These are phyloP conservation scores for Pichia sp. DNA, from an alignment of 1,139 yeast genomes.

Conservation along the genomic window DNA sequence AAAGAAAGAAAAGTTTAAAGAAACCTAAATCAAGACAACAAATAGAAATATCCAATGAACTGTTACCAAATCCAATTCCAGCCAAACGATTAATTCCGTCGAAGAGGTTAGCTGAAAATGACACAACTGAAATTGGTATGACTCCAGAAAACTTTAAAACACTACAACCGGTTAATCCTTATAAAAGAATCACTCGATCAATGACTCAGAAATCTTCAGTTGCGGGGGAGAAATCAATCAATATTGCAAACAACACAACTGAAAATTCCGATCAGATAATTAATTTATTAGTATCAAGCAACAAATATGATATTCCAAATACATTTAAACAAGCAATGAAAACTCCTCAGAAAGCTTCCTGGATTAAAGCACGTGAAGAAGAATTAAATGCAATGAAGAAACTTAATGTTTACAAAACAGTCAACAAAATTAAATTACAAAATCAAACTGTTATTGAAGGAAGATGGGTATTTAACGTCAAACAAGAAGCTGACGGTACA, in stretches of 20 bases:
- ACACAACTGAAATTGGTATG: no score
- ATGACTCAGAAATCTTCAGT: no score
- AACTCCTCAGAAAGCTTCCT: neutral
- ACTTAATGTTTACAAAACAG: neutral
- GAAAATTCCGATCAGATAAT: neutral
- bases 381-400: conserved; percentile 2
- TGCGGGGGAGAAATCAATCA: no score
- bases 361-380: neutral
- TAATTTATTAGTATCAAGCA: neutral
- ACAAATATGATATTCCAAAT: neutral
- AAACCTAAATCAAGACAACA: no score
- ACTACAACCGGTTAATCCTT: no score
- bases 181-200: no score
- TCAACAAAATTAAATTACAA: neutral
- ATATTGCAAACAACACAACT: neutral
- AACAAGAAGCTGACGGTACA: conserved; percentile 2
- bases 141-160: no score
- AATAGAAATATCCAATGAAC: no score
- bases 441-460: conserved; percentile 2
- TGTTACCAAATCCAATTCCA: no score
- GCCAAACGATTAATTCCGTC: no score
- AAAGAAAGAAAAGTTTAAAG: no score
- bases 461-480: conserved; percentile 9
- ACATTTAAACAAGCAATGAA: neutral
- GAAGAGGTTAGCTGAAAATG: no score